Evolutionary conservation across 1,284 basidiomycete species (phyloP).

Genomic region (Melanopsichium pennsylvanicum): DNA sequence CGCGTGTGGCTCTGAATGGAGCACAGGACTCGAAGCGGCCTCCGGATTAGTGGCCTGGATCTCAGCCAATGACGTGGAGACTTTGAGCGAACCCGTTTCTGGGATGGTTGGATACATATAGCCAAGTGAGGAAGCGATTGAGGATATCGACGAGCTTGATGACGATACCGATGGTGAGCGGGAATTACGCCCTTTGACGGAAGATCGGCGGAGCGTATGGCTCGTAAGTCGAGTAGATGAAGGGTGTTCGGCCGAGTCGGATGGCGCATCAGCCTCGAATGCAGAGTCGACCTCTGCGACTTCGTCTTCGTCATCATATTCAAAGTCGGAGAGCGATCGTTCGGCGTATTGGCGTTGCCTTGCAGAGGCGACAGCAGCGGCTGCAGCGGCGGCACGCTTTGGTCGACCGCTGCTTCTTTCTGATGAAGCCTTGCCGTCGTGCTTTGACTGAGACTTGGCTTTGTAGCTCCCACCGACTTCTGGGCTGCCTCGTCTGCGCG

Average conservation of each 20-base stretch:
- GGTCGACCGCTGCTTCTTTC: slow-evolving; percentile 13
- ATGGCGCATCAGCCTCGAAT: slow-evolving; percentile 5
- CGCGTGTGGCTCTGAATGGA: too few species aligned
- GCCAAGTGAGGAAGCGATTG: slow-evolving; percentile 24
- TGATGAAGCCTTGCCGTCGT: not conserved
- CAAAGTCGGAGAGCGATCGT: slow-evolving; percentile 30
- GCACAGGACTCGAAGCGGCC: slow-evolving; percentile 6
- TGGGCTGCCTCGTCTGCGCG: slow-evolving; percentile 9
- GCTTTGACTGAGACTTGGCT: slow-evolving; percentile 3
- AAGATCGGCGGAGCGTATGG: slow-evolving; percentile 6
- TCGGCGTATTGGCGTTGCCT: slow-evolving; percentile 20
- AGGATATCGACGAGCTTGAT: slow-evolving; percentile 3
- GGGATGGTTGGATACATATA: slow-evolving; percentile 32
- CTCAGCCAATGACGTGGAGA: slow-evolving; percentile 26
- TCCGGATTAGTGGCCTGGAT: slow-evolving; percentile 23
- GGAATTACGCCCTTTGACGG: slow-evolving; percentile 9
- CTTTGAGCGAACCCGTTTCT: slow-evolving; percentile 30
- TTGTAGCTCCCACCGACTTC: slow-evolving; percentile 20
- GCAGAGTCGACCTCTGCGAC: slow-evolving; percentile 28
- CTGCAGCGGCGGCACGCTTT: slow-evolving; percentile 23
- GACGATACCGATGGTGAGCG: slow-evolving; percentile 21
- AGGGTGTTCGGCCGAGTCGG: not conserved
- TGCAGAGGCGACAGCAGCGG: slow-evolving; percentile 19
- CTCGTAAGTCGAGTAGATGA: not conserved
- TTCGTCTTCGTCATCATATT: slow-evolving; percentile 27